Base-by-base conservation (phyloP, 2,329 filamentous ascomycete genomes). In the Fusarium paranaense region DNA sequence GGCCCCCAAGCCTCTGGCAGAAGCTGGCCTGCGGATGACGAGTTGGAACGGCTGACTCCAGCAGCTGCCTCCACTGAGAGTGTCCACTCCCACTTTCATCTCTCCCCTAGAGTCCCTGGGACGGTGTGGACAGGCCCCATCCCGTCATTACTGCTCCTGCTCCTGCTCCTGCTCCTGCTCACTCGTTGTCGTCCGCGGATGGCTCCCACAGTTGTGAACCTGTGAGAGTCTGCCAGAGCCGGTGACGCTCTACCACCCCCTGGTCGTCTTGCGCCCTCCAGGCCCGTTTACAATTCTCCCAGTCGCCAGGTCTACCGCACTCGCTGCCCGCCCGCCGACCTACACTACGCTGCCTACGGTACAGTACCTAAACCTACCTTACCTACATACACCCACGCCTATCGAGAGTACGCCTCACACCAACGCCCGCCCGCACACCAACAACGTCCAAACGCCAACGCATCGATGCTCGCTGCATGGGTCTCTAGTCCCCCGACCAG, bases 381-480 rank as follows among this genome's bases (percentile, higher is more conserved):
- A 47, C 42, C 42, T 52, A 52, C 70, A 35, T 72, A 42, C 64
- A 30, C 73, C 75, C 67, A 73, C 73, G 70, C 73, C 72, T 75
- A 73, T 75, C 59, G 60, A 75, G 59, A 75, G 59, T 75, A 70
- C 67, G 61, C 72, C 70, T 74, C 70, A 70, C 72, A 38, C 70
- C 67, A 75, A 77, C 76, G 76, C 77, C 82, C 83, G 84, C 85
- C 81, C 82, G 83, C 84, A 82, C 73, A 61, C 67, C 68, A 66
- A 69, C 71, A 76, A 73, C 72, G 64, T 70, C 69, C 69, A 71
- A 70, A 75, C 78, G 83, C 84, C 85, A 86, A 83, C 85, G 82
- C 84, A 85, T 86, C 85, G 81, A 86, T 86, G 84, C 82, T 81
- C 80, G 80, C 80, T 85, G 83, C 84, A 84, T 85, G 83, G 82